These are phyloP conservation scores for Allium fistulosum DNA, from an alignment of 106 monocot species.

Conservation along the genomic window DNA sequence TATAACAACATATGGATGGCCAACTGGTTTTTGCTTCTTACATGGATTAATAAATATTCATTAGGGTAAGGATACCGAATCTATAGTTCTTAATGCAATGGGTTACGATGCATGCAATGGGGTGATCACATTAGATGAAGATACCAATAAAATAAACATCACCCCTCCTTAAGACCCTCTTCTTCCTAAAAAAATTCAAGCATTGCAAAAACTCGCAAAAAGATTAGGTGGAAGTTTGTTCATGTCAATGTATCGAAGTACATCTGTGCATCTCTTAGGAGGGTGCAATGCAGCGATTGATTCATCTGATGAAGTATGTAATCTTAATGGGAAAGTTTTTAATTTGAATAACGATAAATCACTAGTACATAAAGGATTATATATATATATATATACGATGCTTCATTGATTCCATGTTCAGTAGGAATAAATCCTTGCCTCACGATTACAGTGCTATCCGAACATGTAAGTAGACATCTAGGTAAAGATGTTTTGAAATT, in stretches of 20 bases:
- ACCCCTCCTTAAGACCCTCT: too few relatives aligned
- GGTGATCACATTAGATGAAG: too few relatives aligned
- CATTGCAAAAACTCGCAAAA: constrained; percentile 24
- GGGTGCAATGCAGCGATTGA: constrained; percentile 30
- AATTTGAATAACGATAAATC: neutral
- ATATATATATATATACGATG: constrained; percentile 33
- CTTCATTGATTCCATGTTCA: constrained; percentile 36
- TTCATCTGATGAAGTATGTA: constrained; percentile 22
- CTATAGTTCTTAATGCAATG: too few relatives aligned
- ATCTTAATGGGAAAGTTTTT: constrained; percentile 19
- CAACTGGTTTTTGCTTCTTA: too few relatives aligned
- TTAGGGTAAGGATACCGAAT: too few relatives aligned
- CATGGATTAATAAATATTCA: too few relatives aligned
- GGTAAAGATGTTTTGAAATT: constrained; percentile 18
- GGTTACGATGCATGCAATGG: too few relatives aligned
- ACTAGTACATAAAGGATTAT: neutral
- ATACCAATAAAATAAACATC: too few relatives aligned
- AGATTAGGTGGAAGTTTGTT: constrained; percentile 33
- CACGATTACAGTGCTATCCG: constrained; percentile 21
- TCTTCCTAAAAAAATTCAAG: too few relatives aligned
- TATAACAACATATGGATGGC: constrained; percentile 30
- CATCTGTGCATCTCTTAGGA: constrained; percentile 35
- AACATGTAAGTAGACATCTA: constrained; percentile 14
- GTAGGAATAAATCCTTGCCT: constrained; percentile 29
- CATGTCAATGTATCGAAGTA: constrained; percentile 32